A percentile compares a stretch with the other conserved stretches of the same genome.
Conservation (phyloP, 1,284 basidiomycete species). For the Exsudoporus floridanus region DNA sequence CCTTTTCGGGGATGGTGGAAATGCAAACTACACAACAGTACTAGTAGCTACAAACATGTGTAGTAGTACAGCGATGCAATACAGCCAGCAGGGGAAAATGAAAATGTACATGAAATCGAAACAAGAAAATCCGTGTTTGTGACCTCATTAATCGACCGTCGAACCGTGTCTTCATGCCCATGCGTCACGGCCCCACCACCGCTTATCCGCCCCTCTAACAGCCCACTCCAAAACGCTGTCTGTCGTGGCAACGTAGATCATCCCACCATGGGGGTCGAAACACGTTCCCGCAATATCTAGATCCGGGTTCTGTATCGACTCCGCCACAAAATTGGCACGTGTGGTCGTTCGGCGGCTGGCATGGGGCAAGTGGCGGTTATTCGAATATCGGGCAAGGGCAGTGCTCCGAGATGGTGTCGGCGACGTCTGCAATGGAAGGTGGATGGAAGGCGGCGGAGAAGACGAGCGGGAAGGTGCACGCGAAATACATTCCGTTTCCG, state of each 20-base stretch:
- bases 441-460: slow-evolving; percentile 42
- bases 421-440: slow-evolving; percentile 25
- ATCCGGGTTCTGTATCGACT: slow-evolving; percentile 37
- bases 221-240: slow-evolving; percentile 66
- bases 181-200: slow-evolving; percentile 52
- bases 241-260: slow-evolving; percentile 66
- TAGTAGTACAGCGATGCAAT: slow-evolving; percentile 25
- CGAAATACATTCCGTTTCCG: slow-evolving; percentile 47
- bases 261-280: slow-evolving; percentile 68
- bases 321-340: slow-evolving; percentile 14
- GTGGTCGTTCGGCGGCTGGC: slow-evolving; percentile 19
- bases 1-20: background rate
- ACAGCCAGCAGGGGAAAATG: slow-evolving; percentile 9
- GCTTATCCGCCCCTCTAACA: slow-evolving; percentile 57
- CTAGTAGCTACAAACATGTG: slow-evolving; percentile 23
- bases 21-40: background rate
- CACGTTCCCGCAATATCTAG: slow-evolving; percentile 70
- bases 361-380: slow-evolving; percentile 18
- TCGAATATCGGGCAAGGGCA: slow-evolving; percentile 20
- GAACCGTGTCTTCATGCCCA: slow-evolving; percentile 28
- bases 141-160: background rate
- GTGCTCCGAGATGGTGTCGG: slow-evolving; percentile 24
- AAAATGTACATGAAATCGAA: slow-evolving; percentile 8
- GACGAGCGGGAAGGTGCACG: slow-evolving; percentile 46
- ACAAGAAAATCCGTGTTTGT: slow-evolving; percentile 7